phyloP scores from a whole-genome alignment of 148 eudicot species.

The Simmondsia chinensis region DNA sequence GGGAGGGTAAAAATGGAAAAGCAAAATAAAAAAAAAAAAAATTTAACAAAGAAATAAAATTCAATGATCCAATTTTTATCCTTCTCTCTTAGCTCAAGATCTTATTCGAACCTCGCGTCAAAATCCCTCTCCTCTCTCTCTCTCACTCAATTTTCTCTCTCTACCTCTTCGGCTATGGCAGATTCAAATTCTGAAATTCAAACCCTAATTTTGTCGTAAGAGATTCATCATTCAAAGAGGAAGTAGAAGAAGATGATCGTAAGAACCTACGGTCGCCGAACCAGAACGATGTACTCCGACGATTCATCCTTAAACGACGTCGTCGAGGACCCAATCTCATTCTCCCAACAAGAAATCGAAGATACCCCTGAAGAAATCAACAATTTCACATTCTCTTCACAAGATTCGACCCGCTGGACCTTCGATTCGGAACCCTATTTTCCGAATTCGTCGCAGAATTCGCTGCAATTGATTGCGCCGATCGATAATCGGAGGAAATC shows the following conservation, averaged over 20 bases:
- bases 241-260: slow-evolving; percentile 42
- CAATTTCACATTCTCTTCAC: slow-evolving; percentile 45
- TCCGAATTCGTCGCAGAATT: slow-evolving; percentile 14
- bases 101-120: no score
- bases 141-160: no score
- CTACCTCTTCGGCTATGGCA: no score
- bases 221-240: no score
- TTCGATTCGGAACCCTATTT: slow-evolving; percentile 21
- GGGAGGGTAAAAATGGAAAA: no score
- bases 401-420: slow-evolving; percentile 51
- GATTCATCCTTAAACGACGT: slow-evolving; percentile 21
- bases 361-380: slow-evolving; percentile 33
- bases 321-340: slow-evolving; percentile 28
- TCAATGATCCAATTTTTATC: no score
- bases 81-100: no score
- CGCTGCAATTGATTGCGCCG: slow-evolving; percentile 18
- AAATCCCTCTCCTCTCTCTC: no score
- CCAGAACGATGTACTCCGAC: slow-evolving; percentile 37
- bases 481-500: slow-evolving; percentile 19
- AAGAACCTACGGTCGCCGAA: slow-evolving; percentile 74
- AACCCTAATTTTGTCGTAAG: no score
- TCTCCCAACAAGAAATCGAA: slow-evolving; percentile 17
- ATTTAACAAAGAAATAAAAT: no score
- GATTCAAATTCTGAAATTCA: no score
- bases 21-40: no score